Conservation (phyloP, 1,139 yeast genomes). For the Pichia cactophila region DNA sequence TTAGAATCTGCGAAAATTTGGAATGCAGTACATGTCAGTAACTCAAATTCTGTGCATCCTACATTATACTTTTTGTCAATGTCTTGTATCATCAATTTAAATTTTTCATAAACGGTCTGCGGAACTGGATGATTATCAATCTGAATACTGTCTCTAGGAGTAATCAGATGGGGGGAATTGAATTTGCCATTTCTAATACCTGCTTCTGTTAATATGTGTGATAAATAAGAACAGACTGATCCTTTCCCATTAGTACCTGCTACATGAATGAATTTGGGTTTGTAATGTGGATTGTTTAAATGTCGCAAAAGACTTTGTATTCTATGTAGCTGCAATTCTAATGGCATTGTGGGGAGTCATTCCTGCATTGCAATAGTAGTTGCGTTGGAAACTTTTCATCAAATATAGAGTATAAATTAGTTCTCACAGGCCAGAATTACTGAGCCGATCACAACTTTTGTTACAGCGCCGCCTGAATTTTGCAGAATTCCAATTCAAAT, state of each 20-base stretch:
- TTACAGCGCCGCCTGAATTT: no score
- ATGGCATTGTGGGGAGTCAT: constrained; percentile 30
- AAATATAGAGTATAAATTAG: no score
- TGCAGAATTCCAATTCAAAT: no score
- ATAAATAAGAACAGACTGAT: constrained; percentile 72
- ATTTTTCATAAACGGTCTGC: constrained; percentile 36
- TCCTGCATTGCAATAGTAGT: no score
- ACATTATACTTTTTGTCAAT: constrained; percentile 35
- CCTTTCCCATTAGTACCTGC: constrained; percentile 98
- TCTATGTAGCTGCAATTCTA: constrained; percentile 52
- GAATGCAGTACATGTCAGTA: constrained; percentile 77
- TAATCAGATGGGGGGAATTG: constrained; percentile 77
- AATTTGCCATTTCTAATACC: constrained; percentile 60
- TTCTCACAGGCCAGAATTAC: no score
- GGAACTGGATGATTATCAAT: constrained; percentile 56
- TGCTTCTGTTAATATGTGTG: constrained; percentile 49
- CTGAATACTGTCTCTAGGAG: constrained; percentile 67
- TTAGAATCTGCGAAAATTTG: constrained; percentile 53
- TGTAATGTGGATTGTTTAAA: constrained; percentile 13
- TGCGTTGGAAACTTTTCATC: no score
- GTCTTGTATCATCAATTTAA: constrained; percentile 34
- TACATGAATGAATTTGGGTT: constrained; percentile 69
- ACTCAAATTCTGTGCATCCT: constrained; percentile 81
- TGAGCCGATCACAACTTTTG: no score
- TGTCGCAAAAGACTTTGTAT: constrained; percentile 10